These are phyloP conservation scores for Lentinula novae-zelandiae DNA, from an alignment of 1,284 basidiomycete genomes.

Conservation along the genomic window DNA sequence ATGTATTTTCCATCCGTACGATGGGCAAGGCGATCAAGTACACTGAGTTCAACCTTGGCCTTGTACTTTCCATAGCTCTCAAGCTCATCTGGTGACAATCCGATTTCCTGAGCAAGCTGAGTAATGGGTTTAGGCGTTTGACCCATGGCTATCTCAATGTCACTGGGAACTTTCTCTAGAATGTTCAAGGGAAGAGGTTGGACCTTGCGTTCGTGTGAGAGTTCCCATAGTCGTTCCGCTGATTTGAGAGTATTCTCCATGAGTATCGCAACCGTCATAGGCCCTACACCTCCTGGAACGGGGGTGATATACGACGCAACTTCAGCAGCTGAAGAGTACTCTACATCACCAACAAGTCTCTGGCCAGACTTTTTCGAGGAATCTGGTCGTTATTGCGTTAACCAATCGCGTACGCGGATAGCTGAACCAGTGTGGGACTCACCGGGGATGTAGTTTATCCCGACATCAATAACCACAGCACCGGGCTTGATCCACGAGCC, in stretches of 20 bases:
- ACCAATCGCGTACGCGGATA: background rate
- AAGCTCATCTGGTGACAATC: conserved; percentile 82
- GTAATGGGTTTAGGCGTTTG: conserved; percentile 91
- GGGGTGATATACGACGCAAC: conserved; percentile 93
- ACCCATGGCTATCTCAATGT: conserved; percentile 95
- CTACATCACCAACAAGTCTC: conserved; percentile 95
- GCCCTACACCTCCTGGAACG: conserved; percentile 97
- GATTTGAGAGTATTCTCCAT: conserved; percentile 94
- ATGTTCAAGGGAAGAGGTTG: conserved; percentile 79
- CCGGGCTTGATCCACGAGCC: conserved; percentile 97
- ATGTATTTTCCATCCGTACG: conserved; percentile 97
- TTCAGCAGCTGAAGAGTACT: conserved; percentile 73
- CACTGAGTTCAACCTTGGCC: conserved; percentile 92
- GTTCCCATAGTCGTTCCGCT: conserved; percentile 79
- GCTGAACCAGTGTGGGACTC: conserved; percentile 16
- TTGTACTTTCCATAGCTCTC: conserved; percentile 97
- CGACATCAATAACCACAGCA: conserved; percentile 93
- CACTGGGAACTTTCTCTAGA: conserved; percentile 85
- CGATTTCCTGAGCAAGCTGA: conserved; percentile 86
- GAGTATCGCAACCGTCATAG: conserved; percentile 98
- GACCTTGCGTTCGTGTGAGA: conserved; percentile 62
- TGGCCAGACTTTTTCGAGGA: conserved; percentile 92
- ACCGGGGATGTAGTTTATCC: conserved; percentile 96
- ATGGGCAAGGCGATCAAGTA: conserved; percentile 83
- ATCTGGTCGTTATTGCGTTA: conserved; percentile 42